Evolutionary conservation across 257 asterid genomes (phyloP), one percentile per base, ranked within the genome.

Genomic region (Asclepias syriaca): DNA sequence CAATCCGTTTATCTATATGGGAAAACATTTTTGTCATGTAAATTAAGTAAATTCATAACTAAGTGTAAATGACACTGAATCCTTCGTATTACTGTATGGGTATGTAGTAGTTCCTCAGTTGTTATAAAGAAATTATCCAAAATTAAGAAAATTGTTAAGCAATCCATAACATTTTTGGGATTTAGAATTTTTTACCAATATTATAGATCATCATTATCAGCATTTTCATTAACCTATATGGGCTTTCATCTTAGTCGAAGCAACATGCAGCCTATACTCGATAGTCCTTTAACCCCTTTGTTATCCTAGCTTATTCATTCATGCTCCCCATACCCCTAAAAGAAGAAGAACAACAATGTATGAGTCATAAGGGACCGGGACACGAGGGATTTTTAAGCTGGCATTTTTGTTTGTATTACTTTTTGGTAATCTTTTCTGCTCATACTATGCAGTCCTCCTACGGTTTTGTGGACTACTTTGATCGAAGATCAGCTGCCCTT

Each of bases 391-490:
- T 50, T 50, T 51, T 12, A 27, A 27, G 12, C 19, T 63, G 21
- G 61, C 37, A n/a, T 29, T 1, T 37, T 64, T 8, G 6, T 37
- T 37, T 34, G 11, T 46, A 21, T 19, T 57, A 65, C 40, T 64
- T 40, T 7, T 4, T 61, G 39, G 37, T 65, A 66, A 69, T 43
- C 45, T 34, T 70, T 75, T 45, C 32, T 32, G 29, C 53, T 70
- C 53, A 67, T 80, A 43, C 77, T 64, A 74, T 83, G 88, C 95
- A 91, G 97, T 89, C 96, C 64, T 91, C 97, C 76, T 91, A 84
- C 72, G 97, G 97, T 73, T 91, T 91, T 81, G 94, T 91, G 85
- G 91, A 91, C 80, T 91, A 89, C 83, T 85, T 79, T 81, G 97
- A 91, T 78, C 87, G 91, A 75, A 82, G 91, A 74, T 79, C 95